Percentiles rank a stretch among this genome's conserved stretches.
Evolutionary conservation across 768 basidiomycete genomes (phyloP).

Genomic region (Boletus barrowsii): DNA sequence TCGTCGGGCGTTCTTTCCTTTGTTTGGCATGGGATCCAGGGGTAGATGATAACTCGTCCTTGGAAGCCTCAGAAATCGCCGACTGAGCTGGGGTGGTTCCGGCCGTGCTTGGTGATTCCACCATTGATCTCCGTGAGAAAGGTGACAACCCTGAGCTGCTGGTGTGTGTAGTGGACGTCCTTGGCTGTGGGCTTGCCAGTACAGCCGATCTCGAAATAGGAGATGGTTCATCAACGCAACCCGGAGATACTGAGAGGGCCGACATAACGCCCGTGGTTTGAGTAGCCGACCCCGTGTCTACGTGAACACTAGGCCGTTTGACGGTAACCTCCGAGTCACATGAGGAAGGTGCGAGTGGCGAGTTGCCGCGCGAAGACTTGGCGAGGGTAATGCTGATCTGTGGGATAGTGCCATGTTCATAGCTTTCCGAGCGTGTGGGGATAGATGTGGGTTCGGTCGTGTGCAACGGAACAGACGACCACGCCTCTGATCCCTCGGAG

Average conservation of each 20-base stretch:
- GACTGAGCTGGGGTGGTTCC: conserved; percentile 29
- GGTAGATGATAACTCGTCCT: conserved; percentile 10
- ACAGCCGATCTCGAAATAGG: conserved; percentile 17
- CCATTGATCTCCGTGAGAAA: conserved; percentile 27
- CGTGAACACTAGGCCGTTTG: conserved; percentile 29
- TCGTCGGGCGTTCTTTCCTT: conserved; percentile 31
- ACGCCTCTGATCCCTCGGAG: conserved; percentile 19
- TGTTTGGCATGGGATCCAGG: conserved; percentile 20
- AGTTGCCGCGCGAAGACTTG: conserved; percentile 29
- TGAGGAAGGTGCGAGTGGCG: conserved; percentile 23
- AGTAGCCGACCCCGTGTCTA: conserved; percentile 27
- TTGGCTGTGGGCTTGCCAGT: conserved; percentile 25
- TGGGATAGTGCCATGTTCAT: conserved; percentile 23
- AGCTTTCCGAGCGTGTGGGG: conserved; percentile 11
- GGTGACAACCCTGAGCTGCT: conserved; percentile 25
- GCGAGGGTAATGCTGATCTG: conserved; percentile 30
- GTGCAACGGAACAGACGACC: conserved; percentile 11
- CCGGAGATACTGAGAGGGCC: conserved; percentile 13
- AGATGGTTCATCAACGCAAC: conserved; percentile 20
- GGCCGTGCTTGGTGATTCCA: conserved; percentile 25
- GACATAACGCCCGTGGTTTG: conserved; percentile 14
- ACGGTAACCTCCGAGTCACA: conserved; percentile 26
- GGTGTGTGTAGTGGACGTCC: conserved; percentile 25
- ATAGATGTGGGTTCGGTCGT: conserved; percentile 10
- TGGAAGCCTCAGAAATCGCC: conserved; percentile 16